These are phyloP conservation scores for Pecoramyces ruminantium DNA, from an alignment of 192 early-diverging fungal genomes.

Conservation along the genomic window DNA sequence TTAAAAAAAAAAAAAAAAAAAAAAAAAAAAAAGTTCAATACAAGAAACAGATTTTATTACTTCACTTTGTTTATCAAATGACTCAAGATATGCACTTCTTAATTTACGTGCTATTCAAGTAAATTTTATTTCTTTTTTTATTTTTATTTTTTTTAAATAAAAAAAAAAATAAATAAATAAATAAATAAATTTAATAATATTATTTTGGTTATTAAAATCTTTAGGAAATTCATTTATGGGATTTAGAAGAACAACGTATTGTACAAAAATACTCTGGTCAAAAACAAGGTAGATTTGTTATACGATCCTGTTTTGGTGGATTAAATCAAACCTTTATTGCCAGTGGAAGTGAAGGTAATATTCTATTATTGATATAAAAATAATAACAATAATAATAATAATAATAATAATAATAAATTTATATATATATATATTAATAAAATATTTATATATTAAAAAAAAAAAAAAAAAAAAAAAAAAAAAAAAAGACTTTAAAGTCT, in stretches of 20 bases:
- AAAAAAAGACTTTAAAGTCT: conserved; percentile 39
- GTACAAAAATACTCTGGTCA: conserved; percentile 64
- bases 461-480: neutral
- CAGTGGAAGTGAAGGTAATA: conserved; percentile 77
- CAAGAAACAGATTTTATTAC: conserved; percentile 38
- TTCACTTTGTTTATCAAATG: conserved; percentile 42
- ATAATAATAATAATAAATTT: neutral
- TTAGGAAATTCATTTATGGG: conserved; percentile 79
- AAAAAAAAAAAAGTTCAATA: conserved; percentile 7
- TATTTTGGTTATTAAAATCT: too few relatives aligned
- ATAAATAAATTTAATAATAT: too few relatives aligned
- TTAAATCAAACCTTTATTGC: conserved; percentile 61
- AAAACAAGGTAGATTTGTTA: conserved; percentile 72
- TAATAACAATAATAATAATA: too few relatives aligned
- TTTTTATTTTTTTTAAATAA: too few relatives aligned
- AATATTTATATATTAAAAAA: neutral
- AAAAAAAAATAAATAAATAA: too few relatives aligned
- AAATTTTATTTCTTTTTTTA: too few relatives aligned
- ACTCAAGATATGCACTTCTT: conserved; percentile 40
- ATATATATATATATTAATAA: neutral
- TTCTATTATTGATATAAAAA: neutral
- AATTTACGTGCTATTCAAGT: conserved; percentile 18
- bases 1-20: conserved; percentile 14
- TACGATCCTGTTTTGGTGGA: conserved; percentile 84
- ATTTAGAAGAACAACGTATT: conserved; percentile 46